These are phyloP conservation scores for Pyrenophora graminea DNA, from an alignment of 2,329 filamentous ascomycete genomes.

Conservation along the genomic window DNA sequence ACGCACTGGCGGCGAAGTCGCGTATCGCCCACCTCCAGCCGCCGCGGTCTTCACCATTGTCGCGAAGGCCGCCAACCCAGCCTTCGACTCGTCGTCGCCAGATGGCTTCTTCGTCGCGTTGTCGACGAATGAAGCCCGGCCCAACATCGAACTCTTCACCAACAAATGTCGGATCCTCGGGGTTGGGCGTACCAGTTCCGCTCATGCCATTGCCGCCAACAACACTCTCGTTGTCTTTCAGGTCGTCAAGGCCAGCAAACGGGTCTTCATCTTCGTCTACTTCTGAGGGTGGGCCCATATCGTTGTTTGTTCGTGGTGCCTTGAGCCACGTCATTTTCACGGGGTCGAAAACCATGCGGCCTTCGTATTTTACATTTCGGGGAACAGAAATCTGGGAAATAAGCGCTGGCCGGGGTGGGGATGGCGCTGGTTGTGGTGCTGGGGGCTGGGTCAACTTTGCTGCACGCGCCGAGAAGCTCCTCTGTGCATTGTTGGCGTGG, in stretches of 20 bases:
- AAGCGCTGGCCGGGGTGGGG: slow-evolving; percentile 68
- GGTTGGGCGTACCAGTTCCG: slow-evolving; percentile 22
- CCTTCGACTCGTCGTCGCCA: slow-evolving; percentile 87
- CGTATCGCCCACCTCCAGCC: slow-evolving; percentile 78
- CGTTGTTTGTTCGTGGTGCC: slow-evolving; percentile 51
- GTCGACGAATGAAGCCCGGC: slow-evolving; percentile 86
- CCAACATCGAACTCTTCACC: slow-evolving; percentile 98
- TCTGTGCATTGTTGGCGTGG: slow-evolving; percentile 40
- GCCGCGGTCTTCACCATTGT: slow-evolving; percentile 48
- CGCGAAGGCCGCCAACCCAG: slow-evolving; percentile 70
- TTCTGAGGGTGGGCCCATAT: slow-evolving; percentile 52
- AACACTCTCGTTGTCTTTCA: slow-evolving; percentile 66
- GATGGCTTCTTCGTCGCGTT: slow-evolving; percentile 86
- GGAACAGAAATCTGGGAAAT: slow-evolving; percentile 84
- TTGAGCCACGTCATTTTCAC: slow-evolving; percentile 98
- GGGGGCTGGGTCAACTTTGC: slow-evolving; percentile 36
- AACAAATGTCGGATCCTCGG: slow-evolving; percentile 56
- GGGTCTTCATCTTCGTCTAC: slow-evolving; percentile 88
- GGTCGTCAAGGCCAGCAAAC: slow-evolving; percentile 91
- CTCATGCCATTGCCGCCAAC: slow-evolving; percentile 32
- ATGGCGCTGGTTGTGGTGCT: slow-evolving; percentile 54
- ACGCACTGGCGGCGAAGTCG: slow-evolving; percentile 48
- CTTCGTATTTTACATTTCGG: slow-evolving; percentile 88
- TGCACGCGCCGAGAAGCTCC: slow-evolving; percentile 45
- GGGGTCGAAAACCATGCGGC: slow-evolving; percentile 98